phyloP scores from a whole-genome alignment of 257 asterid genomes.

The Catharanthus roseus region DNA sequence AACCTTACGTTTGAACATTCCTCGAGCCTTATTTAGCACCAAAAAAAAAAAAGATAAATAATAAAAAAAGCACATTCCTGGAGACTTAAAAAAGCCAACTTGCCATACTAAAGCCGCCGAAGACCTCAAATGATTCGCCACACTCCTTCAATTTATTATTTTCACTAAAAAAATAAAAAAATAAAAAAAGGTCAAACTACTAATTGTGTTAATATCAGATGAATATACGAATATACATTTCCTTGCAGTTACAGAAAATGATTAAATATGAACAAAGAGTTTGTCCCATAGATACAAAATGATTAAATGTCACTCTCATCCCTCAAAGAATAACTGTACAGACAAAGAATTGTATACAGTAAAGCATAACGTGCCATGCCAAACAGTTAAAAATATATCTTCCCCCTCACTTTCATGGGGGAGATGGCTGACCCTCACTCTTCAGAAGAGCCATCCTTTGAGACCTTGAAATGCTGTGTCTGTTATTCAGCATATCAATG shows the following conservation, averaged over 20 bases:
- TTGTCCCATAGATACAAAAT: neutral
- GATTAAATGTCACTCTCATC: conserved; percentile 5
- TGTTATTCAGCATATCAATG: conserved; percentile 54
- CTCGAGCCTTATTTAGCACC: too few relatives aligned
- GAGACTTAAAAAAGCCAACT: too few relatives aligned
- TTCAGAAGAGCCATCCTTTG: conserved; percentile 55
- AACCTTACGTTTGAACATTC: too few relatives aligned
- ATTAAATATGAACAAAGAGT: conserved; percentile 8
- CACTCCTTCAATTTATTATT: too few relatives aligned
- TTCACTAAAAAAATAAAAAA: too few relatives aligned
- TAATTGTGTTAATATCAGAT: too few relatives aligned
- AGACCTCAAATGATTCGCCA: too few relatives aligned
- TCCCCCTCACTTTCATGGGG: conserved; percentile 22
- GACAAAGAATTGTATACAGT: conserved; percentile 16
- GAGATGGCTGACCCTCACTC: conserved; percentile 37
- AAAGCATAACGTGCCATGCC: neutral
- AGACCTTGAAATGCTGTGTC: conserved; percentile 61
- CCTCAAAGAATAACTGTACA: conserved; percentile 28
- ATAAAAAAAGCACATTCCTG: neutral
- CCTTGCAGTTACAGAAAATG: neutral
- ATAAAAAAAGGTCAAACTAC: too few relatives aligned
- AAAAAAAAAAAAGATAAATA: neutral
- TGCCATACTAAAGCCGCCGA: too few relatives aligned
- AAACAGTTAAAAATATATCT: neutral
- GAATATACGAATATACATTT: neutral